Conservation (phyloP, 108 stramenopile species). For the Skeletonema potamos region DNA sequence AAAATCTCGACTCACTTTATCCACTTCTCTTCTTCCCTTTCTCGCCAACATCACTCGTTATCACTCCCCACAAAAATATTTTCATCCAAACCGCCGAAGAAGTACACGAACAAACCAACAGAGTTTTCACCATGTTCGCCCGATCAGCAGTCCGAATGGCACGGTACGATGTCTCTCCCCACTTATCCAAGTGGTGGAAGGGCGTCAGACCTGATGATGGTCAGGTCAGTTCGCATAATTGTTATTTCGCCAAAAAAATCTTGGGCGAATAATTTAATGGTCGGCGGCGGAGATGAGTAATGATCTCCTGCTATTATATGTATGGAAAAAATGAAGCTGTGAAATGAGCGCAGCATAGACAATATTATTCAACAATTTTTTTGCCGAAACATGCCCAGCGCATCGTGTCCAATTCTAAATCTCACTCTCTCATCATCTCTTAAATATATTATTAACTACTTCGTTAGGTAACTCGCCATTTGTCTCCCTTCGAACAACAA, state of each 20-base stretch:
- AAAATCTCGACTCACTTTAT: no score
- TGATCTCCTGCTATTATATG: neutral
- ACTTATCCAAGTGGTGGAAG: constrained; percentile 80
- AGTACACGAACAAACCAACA: no score
- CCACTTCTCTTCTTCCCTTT: no score
- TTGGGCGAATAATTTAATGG: constrained; percentile 1
- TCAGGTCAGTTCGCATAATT: constrained; percentile 54
- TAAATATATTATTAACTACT: constrained; percentile 1
- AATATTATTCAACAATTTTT: neutral
- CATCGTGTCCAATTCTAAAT: neutral
- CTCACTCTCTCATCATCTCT: neutral
- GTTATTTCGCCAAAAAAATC: neutral
- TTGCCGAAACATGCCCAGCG: no score
- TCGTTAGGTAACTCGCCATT: constrained; percentile 81
- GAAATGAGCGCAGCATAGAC: neutral
- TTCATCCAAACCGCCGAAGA: no score
- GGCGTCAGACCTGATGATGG: constrained; percentile 74
- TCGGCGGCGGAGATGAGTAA: neutral
- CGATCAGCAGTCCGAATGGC: constrained; percentile 36
- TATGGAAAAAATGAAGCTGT: neutral
- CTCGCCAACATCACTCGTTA: neutral
- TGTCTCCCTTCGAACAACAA: constrained; percentile 80
- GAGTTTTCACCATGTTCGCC: constrained; percentile 5
- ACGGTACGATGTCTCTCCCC: constrained; percentile 61
- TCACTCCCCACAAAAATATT: no score